A percentile compares a stretch with the other conserved stretches of the same genome.
Evolutionary conservation across 306 rosid species (phyloP).

Genomic region (Rosa rugosa): DNA sequence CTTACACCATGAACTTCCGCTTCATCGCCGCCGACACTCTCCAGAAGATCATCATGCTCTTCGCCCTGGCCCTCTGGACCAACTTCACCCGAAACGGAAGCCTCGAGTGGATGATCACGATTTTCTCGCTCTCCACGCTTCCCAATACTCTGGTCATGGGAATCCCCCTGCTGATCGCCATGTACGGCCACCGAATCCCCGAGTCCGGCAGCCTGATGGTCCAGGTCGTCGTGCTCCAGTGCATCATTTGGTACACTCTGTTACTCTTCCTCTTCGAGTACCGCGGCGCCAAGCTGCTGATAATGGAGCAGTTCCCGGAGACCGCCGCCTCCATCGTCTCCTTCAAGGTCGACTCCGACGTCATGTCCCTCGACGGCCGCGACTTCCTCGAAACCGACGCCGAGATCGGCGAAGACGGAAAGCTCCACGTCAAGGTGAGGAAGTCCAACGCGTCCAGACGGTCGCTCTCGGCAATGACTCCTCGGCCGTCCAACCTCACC

Average conservation of each 20-base stretch:
- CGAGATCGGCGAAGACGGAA: constrained; percentile 83
- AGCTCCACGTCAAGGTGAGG: constrained; percentile 87
- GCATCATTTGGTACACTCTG: constrained; percentile 94
- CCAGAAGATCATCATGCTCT: constrained; percentile 85
- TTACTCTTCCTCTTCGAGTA: constrained; percentile 87
- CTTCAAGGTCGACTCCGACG: constrained; percentile 93
- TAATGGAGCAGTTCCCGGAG: constrained; percentile 97
- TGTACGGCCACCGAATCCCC: constrained; percentile 50
- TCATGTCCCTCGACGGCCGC: constrained; percentile 85
- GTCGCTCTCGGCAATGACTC: constrained; percentile 58
- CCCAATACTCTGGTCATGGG: constrained; percentile 98
- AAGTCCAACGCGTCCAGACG: constrained; percentile 82
- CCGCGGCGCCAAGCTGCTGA: constrained; percentile 85
- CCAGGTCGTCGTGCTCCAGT: constrained; percentile 91
- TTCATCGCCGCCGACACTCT: constrained; percentile 97
- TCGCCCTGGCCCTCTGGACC: constrained; percentile 63
- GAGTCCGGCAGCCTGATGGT: constrained; percentile 80
- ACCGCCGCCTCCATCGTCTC: constrained; percentile 96
- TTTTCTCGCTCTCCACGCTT: constrained; percentile 90
- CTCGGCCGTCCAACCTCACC: constrained; percentile 91
- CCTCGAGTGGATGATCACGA: constrained; percentile 94
- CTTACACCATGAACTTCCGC: constrained; percentile 83
- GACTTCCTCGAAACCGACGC: constrained; percentile 95
- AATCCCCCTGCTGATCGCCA: constrained; percentile 77
- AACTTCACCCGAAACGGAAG: constrained; percentile 77